Base-by-base conservation (phyloP, 2,329 filamentous ascomycete species). In the Fusarium sp. region DNA sequence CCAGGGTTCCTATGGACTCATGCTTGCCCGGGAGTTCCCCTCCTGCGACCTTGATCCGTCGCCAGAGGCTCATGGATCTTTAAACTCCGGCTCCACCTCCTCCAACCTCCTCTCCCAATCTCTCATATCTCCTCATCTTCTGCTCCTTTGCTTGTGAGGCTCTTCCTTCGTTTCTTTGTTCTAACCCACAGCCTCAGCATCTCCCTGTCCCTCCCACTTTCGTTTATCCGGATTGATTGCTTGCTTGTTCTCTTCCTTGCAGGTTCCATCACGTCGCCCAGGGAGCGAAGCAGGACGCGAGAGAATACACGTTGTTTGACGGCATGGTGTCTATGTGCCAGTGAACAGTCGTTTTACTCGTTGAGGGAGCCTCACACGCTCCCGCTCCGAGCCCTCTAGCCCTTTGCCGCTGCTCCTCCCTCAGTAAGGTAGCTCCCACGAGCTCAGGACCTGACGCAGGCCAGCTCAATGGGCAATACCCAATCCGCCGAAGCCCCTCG, bases 391-490 rank as follows among this genome's bases (percentile, higher is more conserved):
- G 62, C 60, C 27, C 68, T 46, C 53, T 57, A 57, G 68, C 66
- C 61, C 51, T 51, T 63, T 46, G 44, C 44, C 49, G 46, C n/a
- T 51, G 5, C 61, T 64, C 64, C 64, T 68, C 62, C 17, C 53
- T 38, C 68, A 29, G 24, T 51, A 31, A 27, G 64, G 62, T 60
- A 71, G 61, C 57, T 62, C 66, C 61, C 53, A 73, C 66, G 49
- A 70, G 59, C 40, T 27, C 57, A 70, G 42, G 70, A 70, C 33
- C 64, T 59, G 51, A 66, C 62, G 64, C 64, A 69, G 33, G 57
- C 55, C 64, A 56, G 56, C 59, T 66, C 62, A 71, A 89, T 89
- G 87, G 87, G 87, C 63, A 89, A 89, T 78, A 80, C 82, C 53
- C 79, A 85, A 64, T 89, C 87, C 51, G 79, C 83, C 74, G 84